These are phyloP conservation scores for Trichoderma brevicompactum DNA, from an alignment of 2,329 filamentous ascomycete genomes.

Conservation along the genomic window DNA sequence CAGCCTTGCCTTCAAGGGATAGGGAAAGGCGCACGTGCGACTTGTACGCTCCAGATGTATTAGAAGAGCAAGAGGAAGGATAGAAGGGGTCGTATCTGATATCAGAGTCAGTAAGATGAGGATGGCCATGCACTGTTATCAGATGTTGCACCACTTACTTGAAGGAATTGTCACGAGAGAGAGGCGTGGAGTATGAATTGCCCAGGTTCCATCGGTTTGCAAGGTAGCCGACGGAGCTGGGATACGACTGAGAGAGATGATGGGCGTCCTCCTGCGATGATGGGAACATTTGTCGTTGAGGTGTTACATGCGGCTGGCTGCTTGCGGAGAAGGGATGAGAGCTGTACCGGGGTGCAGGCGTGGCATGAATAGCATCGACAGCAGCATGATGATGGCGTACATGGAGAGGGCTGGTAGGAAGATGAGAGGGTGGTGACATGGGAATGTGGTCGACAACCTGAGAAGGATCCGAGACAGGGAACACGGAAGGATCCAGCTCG, in stretches of 20 bases:
- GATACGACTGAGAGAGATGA: constrained; percentile 47
- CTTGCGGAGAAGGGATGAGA: constrained; percentile 9
- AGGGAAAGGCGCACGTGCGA: constrained; percentile 76
- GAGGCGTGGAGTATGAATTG: constrained; percentile 55
- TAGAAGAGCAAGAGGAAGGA: constrained; percentile 48
- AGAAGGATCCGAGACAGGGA: constrained; percentile 38
- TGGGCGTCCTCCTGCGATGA: constrained; percentile 38
- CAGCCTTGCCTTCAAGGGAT: constrained; percentile 88
- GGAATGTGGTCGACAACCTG: constrained; percentile 35
- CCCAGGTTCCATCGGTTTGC: constrained; percentile 62
- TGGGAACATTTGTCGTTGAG: constrained; percentile 36
- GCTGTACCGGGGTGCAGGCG: constrained; percentile 32
- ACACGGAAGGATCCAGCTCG: constrained; percentile 36
- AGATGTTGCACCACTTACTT: constrained; percentile 45
- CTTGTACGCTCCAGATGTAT: constrained; percentile 46
- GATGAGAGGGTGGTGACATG: constrained; percentile 35
- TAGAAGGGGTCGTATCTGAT: constrained; percentile 51
- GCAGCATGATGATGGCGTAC: constrained; percentile 31
- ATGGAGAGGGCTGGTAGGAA: constrained; percentile 37
- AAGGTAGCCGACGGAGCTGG: constrained; percentile 55
- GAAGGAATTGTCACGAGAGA: constrained; percentile 51
- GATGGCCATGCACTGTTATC: not conserved
- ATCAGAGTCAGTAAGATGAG: not conserved
- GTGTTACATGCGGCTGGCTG: constrained; percentile 30
- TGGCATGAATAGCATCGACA: constrained; percentile 36